Percentiles rank a stretch among this genome's conserved stretches.
Conservation (phyloP, 2,329 filamentous ascomycete species). For the Coniella vitis region DNA sequence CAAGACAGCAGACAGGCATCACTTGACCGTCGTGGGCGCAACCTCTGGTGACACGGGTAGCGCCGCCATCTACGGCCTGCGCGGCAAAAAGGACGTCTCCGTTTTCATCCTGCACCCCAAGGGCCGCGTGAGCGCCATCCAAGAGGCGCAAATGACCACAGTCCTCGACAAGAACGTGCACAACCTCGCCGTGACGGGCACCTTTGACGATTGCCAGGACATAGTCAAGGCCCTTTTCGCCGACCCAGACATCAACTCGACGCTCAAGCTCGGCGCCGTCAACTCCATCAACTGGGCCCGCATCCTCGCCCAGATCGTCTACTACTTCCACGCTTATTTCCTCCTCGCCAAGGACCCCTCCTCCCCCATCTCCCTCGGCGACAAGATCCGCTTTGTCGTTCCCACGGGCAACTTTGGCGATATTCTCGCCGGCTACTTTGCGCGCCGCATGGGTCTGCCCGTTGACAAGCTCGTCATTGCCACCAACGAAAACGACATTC, state of each 20-base stretch:
- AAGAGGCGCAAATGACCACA: constrained; percentile 96
- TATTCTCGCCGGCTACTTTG: constrained; percentile 89
- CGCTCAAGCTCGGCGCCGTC: constrained; percentile 80
- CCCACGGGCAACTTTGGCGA: constrained; percentile 97
- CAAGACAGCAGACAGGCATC: constrained; percentile 53
- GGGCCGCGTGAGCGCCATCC: constrained; percentile 82
- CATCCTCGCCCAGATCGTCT: constrained; percentile 93
- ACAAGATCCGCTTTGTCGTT: constrained; percentile 76
- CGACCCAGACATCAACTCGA: constrained; percentile 75
- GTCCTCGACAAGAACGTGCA: constrained; percentile 86
- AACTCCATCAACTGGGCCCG: constrained; percentile 97
- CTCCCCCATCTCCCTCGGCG: constrained; percentile 52
- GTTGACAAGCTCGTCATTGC: constrained; percentile 84
- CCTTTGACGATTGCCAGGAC: constrained; percentile 96
- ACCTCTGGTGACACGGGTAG: constrained; percentile 88
- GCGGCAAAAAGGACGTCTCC: constrained; percentile 94
- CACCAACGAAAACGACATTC: constrained; percentile 96
- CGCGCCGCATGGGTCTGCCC: constrained; percentile 53
- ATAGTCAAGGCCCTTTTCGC: constrained; percentile 91
- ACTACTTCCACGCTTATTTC: constrained; percentile 96
- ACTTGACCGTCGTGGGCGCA: constrained; percentile 79
- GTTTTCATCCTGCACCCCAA: constrained; percentile 93
- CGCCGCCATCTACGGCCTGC: constrained; percentile 88
- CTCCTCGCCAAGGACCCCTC: constrained; percentile 55
- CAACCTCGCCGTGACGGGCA: constrained; percentile 82